Base-by-base conservation (phyloP, 192 early-diverging fungal species). In the Backusella morwellensis region DNA sequence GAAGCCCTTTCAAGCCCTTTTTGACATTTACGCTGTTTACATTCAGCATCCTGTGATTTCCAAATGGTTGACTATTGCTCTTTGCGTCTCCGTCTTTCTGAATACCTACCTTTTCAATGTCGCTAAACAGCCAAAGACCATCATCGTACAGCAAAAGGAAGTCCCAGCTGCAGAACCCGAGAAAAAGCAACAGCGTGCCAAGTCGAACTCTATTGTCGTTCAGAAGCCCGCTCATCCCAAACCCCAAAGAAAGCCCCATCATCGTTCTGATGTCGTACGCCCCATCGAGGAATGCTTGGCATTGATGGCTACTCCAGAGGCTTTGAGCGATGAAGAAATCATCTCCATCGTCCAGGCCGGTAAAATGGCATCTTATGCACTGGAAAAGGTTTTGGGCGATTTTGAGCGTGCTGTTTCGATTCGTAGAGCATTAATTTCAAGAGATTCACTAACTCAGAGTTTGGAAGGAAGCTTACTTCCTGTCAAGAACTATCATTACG, bases 401-500 rank as follows among this genome's bases (percentile, higher is more conserved):
- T 79, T 92, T n/a, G 88, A 89, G 47, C 92, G 97, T 44, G 97
- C 96, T 26, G 95, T 98, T 73, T 84, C 82, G 77, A 91, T 98
- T 63, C 90, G 97, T 17, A 91, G 97, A 50, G 85, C 87, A 21
- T 78, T 95, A 21, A 92, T 97, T 63, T 90, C 92, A 42, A 89
- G 93, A 66, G 87, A 86, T 36, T 89, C 91, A 1, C 70, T 80
- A 4, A 86, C 91, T n/a, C 89, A 90, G 75, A 87, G 88, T 17
- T 81, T 95, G 21, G 91, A 92, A 81, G 63, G 76, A 2, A 91
- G 90, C 66, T 80, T 84, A 14, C 85, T 98, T 68, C 97, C 97
- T 34, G 86, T 93, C 77, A 84, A 93, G 63, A 89, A 93, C 82
- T 98, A 97, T 80, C 93, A 95, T 84, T 98, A 98, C 80, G 86